Evolutionary conservation across 768 basidiomycete genomes (phyloP), one percentile per base, ranked within the genome.

Genomic region (Hortiboletus flavorubellus): DNA sequence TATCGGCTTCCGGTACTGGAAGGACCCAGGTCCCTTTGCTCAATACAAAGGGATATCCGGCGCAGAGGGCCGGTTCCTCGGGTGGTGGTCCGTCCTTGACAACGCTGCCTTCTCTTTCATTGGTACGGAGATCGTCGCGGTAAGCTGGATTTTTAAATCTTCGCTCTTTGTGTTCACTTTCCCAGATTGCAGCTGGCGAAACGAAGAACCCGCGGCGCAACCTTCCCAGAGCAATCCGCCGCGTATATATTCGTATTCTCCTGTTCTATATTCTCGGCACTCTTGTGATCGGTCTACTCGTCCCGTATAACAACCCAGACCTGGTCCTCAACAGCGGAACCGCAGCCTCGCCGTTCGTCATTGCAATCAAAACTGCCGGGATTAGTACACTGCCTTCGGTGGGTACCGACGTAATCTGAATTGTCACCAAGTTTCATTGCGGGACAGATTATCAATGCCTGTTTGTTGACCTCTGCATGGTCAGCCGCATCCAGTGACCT

Each of bases 91-190:
- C 0, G 86, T 87, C 54, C 73, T 96, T 73, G 84, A 86, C 8
- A 88, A 94, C 60, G 95, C 95, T 4, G 93, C 91, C 14, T 97
- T 95, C 77, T 93, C 91, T 11, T 95, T 80, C 70, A 93, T 94
- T 56, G 95, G 94, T 15, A 94, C 93, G 7, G 95, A 98, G 71
- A 93, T 96, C 65, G 93, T 96, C 40, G 92, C 91, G 30, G 87
- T 90, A 75, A 63, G 82, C 75, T 6, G 42, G 16, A 12, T 43
- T 26, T n/a, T 33, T 30, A 21, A 6, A 15, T 33, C n/a, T 23
- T 7, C 23, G 12, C 39, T 9, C 44, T 15, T 18, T 21, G 8
- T 50, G 4, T 45, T 61, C 52, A 64, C 35, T 53, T 38, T 46
- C 44, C 37, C 62, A 89, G 87, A 89, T 89, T 61, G 90, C 91